Conservation (phyloP, 352 stramenopile genomes). For the Globisporangium parvum region DNA sequence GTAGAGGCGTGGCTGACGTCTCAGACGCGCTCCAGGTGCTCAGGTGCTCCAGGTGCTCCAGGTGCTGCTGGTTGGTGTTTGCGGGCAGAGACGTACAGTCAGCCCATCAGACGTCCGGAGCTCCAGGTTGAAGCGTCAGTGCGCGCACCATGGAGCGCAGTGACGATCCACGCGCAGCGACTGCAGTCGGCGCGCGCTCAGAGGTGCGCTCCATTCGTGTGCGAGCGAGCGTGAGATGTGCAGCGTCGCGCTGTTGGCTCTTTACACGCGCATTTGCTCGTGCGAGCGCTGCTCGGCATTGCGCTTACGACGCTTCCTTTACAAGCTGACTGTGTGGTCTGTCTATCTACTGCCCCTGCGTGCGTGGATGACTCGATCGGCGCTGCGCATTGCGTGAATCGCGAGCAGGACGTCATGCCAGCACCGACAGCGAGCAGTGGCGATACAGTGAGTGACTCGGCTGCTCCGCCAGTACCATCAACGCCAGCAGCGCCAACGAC, state of each 20-base stretch:
- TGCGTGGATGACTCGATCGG: too few species aligned
- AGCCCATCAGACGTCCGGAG: not conserved
- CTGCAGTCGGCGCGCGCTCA: not conserved
- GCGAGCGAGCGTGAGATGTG: too few species aligned
- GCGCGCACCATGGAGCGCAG: not conserved
- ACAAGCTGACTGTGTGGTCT: too few species aligned
- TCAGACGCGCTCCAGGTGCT: not conserved
- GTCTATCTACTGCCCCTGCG: too few species aligned
- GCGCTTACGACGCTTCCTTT: too few species aligned
- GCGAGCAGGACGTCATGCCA: conserved; percentile 2
- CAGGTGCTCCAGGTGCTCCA: not conserved
- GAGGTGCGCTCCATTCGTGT: not conserved
- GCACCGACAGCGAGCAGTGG: not conserved
- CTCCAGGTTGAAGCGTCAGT: too few species aligned
- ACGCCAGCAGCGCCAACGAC: not conserved
- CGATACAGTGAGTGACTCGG: not conserved
- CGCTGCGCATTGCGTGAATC: too few species aligned
- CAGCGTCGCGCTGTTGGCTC: too few species aligned
- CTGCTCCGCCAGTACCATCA: not conserved
- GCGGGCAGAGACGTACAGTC: not conserved
- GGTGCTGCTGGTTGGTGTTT: not conserved
- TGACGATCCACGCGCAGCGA: not conserved
- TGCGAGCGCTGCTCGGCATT: too few species aligned
- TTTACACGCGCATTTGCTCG: too few species aligned
- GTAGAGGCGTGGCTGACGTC: not conserved